These are phyloP conservation scores for Mortierella sp. DNA, from an alignment of 371 early-diverging fungal genomes.

Conservation along the genomic window DNA sequence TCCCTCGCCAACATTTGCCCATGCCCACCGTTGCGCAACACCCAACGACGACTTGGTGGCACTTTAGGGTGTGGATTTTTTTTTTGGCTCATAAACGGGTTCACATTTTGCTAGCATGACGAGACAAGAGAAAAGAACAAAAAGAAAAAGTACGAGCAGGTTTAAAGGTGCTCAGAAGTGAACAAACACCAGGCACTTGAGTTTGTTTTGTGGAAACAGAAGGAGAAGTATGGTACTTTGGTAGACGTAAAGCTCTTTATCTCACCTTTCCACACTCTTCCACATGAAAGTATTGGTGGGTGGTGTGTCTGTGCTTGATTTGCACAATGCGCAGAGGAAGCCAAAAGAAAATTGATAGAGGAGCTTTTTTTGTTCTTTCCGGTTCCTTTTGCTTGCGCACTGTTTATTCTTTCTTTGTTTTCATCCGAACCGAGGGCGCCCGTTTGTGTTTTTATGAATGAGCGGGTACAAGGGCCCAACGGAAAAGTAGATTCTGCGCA, in stretches of 20 bases:
- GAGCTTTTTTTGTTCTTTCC: not conserved
- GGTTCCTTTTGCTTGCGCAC: not conserved
- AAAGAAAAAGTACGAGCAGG: not conserved
- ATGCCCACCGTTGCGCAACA: no score
- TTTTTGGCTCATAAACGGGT: not conserved
- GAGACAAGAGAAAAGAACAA: not conserved
- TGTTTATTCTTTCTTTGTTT: not conserved
- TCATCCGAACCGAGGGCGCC: slow-evolving; percentile 5
- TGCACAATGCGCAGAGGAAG: not conserved
- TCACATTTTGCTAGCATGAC: not conserved
- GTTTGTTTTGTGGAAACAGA: no score
- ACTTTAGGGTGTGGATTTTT: not conserved
- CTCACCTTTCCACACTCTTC: not conserved
- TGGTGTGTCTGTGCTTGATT: not conserved
- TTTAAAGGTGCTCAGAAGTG: no score
- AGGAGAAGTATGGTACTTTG: not conserved
- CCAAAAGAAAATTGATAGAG: not conserved
- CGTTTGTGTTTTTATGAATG: not conserved
- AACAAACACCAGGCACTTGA: no score
- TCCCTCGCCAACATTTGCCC: no score
- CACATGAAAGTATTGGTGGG: not conserved
- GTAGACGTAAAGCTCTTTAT: not conserved
- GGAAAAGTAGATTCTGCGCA: not conserved
- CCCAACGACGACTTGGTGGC: not conserved
- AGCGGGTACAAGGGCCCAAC: not conserved